Evolutionary conservation across 441 rosid species (phyloP), one percentile per base, ranked within the genome.

Genomic region (Bocquillonia castaneifolia): DNA sequence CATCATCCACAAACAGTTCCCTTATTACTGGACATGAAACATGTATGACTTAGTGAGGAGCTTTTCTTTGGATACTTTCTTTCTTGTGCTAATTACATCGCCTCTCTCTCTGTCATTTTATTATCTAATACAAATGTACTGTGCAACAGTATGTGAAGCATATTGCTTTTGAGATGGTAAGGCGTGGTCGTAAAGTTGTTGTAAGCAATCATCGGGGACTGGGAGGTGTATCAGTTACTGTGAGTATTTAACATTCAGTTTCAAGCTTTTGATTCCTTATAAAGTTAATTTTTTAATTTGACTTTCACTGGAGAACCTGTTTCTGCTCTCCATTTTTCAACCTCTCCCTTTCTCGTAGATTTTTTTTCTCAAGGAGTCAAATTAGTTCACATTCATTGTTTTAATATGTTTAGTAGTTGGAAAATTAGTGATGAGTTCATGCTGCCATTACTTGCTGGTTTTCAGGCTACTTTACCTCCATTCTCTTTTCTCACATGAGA

Each of bases 121-220:
- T 25, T 40, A 22, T 54, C 55, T 39, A 3, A 44, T 34, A 12
- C 14, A 64, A 39, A 1, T 61, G 34, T 54, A 29, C 32, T 39
- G 50, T 61, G 59, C 31, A 51, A 60, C 84, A 84, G 88, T 84
- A 84, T 40, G 63, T 82, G 72, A 82, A 80, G 77, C 83, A 84
- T 75, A 68, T 84, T 20, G 84, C 74, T 45, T 74, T 69, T 62
- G 62, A 67, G 48, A 75, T 76, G 56, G 84, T 79, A 54, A 74
- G 72, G 53, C 68, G 59, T 9, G 84, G 88, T 8, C 80, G 84
- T 84, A 82, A 82, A 63, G 86, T 84, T 60, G 84, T 80, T 73
- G 81, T 82, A 22, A 60, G 80, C 80, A 84, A 84, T 70, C 88
- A 84, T 62, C 84, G 86, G 10, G 88, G 88, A 39, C 72, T 84